phyloP scores from a whole-genome alignment of 495 filamentous ascomycete species.

The Aspergillus cavernicola region DNA sequence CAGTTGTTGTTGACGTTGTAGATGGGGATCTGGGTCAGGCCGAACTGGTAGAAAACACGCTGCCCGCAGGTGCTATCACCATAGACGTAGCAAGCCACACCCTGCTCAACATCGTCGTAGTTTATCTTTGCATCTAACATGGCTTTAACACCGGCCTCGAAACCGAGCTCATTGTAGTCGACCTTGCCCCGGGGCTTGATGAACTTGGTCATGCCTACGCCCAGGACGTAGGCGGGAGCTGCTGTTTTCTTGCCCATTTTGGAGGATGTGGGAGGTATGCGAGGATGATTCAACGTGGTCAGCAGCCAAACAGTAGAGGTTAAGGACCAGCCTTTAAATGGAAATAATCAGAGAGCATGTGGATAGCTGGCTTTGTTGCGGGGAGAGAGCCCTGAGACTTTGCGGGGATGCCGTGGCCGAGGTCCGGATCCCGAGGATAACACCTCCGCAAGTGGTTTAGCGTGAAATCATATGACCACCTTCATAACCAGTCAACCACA shows the following conservation, averaged over 20 bases:
- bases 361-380: constrained; percentile 10
- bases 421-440: constrained; percentile 27
- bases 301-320: not conserved
- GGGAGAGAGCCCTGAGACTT: constrained; percentile 2
- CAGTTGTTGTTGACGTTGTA: constrained; percentile 99
- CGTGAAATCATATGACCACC: not conserved
- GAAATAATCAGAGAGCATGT: constrained; percentile 2
- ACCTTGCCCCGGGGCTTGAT: constrained; percentile 93
- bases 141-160: constrained; percentile 92
- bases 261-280: not conserved
- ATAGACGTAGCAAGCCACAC: constrained; percentile 96
- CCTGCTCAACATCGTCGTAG: constrained; percentile 95
- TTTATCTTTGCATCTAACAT: constrained; percentile 92
- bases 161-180: constrained; percentile 68
- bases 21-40: constrained; percentile 92
- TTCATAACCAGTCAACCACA: not conserved
- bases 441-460: not conserved
- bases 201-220: constrained; percentile 98
- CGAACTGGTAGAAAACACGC: constrained; percentile 98
- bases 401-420: constrained; percentile 19
- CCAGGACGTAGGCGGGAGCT: constrained; percentile 76
- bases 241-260: constrained; percentile 49
- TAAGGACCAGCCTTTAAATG: constrained; percentile 1
- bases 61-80: constrained; percentile 94
- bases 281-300: not conserved